phyloP scores from a whole-genome alignment of 225 moss, liverwort and hornwort species.

The Physcomitrium patens region DNA sequence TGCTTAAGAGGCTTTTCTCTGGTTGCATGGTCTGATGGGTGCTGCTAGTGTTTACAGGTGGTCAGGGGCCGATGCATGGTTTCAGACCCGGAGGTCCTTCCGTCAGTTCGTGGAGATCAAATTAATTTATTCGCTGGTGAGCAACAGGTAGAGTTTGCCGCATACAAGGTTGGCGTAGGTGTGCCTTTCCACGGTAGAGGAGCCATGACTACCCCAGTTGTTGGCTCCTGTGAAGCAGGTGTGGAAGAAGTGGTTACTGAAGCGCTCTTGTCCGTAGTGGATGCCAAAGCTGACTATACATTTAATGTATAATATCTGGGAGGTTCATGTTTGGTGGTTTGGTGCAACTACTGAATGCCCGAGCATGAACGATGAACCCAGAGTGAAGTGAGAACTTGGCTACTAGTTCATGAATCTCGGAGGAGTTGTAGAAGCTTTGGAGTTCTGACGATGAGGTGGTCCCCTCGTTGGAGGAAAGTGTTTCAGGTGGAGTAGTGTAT shows the following conservation, averaged over 20 bases:
- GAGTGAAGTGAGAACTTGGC: conserved; percentile 41
- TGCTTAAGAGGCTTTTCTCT: neutral
- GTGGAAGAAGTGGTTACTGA: neutral
- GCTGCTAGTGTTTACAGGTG: conserved; percentile 49
- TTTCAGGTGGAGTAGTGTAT: conserved; percentile 71
- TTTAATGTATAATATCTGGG: conserved; percentile 43
- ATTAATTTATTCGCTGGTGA: conserved; percentile 49
- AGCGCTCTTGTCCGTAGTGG: neutral
- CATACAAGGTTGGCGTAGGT: conserved; percentile 43
- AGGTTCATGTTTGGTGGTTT: conserved; percentile 46
- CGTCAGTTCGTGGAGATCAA: conserved; percentile 80
- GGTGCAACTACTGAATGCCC: conserved; percentile 37
- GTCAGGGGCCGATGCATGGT: conserved; percentile 70
- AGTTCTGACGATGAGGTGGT: conserved; percentile 62
- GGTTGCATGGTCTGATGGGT: neutral
- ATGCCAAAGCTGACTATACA: conserved; percentile 29
- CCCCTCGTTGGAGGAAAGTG: conserved; percentile 46
- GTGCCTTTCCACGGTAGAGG: conserved; percentile 26
- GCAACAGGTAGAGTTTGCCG: conserved; percentile 46
- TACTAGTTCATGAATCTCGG: conserved; percentile 56
- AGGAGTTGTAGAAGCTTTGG: conserved; percentile 46
- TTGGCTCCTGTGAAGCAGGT: conserved; percentile 6
- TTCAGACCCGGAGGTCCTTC: conserved; percentile 84
- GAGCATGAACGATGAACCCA: conserved; percentile 31
- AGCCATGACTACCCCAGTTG: conserved; percentile 3